These are phyloP conservation scores for Aspergillus cejpii DNA, from an alignment of 2,329 filamentous ascomycete genomes.

Conservation along the genomic window DNA sequence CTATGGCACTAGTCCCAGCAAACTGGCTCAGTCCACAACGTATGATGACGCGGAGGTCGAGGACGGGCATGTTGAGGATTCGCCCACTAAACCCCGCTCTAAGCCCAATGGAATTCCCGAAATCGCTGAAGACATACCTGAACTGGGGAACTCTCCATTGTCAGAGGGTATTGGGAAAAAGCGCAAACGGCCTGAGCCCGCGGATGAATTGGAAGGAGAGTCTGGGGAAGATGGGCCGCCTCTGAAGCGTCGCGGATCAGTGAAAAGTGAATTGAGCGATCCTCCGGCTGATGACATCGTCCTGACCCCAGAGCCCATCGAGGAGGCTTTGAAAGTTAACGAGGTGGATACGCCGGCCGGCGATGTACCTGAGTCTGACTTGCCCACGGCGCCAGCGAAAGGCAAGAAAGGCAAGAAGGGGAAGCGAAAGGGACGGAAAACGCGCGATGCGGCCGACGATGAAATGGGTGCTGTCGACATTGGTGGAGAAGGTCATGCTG, in stretches of 20 bases:
- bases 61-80: conserved; percentile 42
- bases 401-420: conserved; percentile 42
- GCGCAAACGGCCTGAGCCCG: conserved; percentile 35
- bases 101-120: conserved; percentile 28
- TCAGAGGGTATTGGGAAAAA: conserved; percentile 35
- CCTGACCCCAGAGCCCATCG: conserved; percentile 32
- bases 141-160: conserved; percentile 24
- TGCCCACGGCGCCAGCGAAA: conserved; percentile 27
- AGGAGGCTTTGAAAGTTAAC: conserved; percentile 26
- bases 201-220: conserved; percentile 33
- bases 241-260: conserved; percentile 38
- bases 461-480: conserved; percentile 37
- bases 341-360: conserved; percentile 30
- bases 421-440: conserved; percentile 42
- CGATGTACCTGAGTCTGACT: conserved; percentile 28
- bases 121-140: conserved; percentile 17
- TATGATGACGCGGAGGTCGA: conserved; percentile 46
- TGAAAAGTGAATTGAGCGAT: conserved; percentile 34
- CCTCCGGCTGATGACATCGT: conserved; percentile 30
- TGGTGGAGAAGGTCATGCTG: conserved; percentile 40
- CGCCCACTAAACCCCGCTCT: conserved; percentile 36
- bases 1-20: conserved; percentile 66
- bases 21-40: conserved; percentile 57
- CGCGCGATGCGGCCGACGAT: conserved; percentile 32
- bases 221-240: conserved; percentile 36